Evolutionary conservation across 371 early-diverging fungal genomes (phyloP).

Genomic region (Syncephalastrum contaminatum): DNA sequence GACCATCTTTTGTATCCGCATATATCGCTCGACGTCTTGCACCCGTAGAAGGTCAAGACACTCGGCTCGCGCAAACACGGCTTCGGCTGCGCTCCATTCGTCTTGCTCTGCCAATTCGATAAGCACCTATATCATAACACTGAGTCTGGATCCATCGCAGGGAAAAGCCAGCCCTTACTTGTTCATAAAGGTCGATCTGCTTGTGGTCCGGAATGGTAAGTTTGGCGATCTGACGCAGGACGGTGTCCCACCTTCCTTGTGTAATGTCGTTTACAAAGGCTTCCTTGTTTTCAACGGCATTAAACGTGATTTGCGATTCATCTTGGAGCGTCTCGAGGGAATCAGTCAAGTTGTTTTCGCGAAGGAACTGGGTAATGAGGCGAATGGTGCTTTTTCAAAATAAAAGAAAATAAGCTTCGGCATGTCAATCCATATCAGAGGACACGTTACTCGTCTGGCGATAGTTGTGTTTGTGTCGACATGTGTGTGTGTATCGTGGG

Average conservation of each 20-base stretch:
- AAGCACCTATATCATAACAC: constrained; percentile 52
- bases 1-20: constrained; percentile 62
- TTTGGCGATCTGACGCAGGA: constrained; percentile 67
- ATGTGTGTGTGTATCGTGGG: no score
- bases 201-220: constrained; percentile 70
- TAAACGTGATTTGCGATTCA: constrained; percentile 80
- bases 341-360: constrained; percentile 81
- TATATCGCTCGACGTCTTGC: constrained; percentile 75
- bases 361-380: constrained; percentile 88
- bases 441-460: no score
- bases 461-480: no score
- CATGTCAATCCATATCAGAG: no score
- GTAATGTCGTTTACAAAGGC: constrained; percentile 73
- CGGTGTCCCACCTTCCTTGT: constrained; percentile 87
- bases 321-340: constrained; percentile 80
- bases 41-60: constrained; percentile 78
- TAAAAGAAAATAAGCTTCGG: background rate
- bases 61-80: constrained; percentile 82
- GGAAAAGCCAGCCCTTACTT: no score
- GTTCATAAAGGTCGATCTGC: constrained; percentile 87
- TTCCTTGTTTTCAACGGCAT: constrained; percentile 83
- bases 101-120: constrained; percentile 71
- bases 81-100: constrained; percentile 85
- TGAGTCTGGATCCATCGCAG: background rate
- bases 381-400: constrained; percentile 43